Conservation (phyloP, 2,329 filamentous ascomycete genomes). For the Diaporthe capsici region DNA sequence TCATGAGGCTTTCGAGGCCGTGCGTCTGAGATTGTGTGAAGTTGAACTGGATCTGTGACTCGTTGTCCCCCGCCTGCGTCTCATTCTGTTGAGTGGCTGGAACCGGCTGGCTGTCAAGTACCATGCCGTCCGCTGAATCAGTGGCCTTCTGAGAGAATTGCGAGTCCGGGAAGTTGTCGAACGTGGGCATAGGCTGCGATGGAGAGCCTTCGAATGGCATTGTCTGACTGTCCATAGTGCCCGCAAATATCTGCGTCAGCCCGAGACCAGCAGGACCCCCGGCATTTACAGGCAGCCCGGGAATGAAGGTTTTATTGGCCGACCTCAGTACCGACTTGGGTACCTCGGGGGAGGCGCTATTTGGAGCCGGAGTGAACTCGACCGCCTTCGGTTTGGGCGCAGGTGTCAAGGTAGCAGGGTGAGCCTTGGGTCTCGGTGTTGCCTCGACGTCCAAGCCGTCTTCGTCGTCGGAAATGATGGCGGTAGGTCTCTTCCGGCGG, state of each 20-base stretch:
- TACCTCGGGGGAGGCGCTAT: conserved; percentile 63
- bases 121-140: conserved; percentile 65
- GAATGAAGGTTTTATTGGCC: conserved; percentile 78
- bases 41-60: conserved; percentile 62
- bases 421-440: conserved; percentile 65
- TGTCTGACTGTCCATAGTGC: conserved; percentile 81
- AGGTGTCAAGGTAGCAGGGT: conserved; percentile 51
- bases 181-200: conserved; percentile 67
- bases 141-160: conserved; percentile 74
- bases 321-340: conserved; percentile 78
- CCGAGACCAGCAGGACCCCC: conserved; percentile 75
- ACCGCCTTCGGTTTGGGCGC: conserved; percentile 24
- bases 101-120: conserved; percentile 58
- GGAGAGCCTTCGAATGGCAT: conserved; percentile 54
- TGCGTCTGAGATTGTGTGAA: conserved; percentile 74
- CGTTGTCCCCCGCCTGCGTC: conserved; percentile 49
- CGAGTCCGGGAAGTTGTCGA: conserved; percentile 70
- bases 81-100: conserved; percentile 54
- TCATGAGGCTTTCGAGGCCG: conserved; percentile 69
- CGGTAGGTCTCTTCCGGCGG: conserved; percentile 63
- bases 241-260: conserved; percentile 90
- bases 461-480: conserved; percentile 76
- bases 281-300: conserved; percentile 71
- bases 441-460: conserved; percentile 65
- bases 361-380: conserved; percentile 51